Evolutionary conservation across 108 stramenopile genomes (phyloP), one percentile per base, ranked within the genome.

Genomic region (Nitzschia inconspicua): DNA sequence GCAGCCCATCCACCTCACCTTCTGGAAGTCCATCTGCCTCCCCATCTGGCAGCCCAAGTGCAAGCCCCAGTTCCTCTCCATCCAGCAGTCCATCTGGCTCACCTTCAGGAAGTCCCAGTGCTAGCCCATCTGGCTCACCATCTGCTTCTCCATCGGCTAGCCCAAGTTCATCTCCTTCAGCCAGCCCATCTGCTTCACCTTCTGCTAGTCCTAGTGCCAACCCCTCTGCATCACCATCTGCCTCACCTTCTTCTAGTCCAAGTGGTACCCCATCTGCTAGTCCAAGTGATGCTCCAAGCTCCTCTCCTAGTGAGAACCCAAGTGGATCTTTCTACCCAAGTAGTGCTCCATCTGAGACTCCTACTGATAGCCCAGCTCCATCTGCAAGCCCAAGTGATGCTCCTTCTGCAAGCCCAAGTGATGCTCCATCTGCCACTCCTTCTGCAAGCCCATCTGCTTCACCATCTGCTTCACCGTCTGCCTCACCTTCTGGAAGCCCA

Each of bases 231-330:
- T 11, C 26, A 0, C 63, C 63, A 29, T 41, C 47, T 20, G 14
- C 47, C 16, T 25, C 16, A 24, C 63, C 63, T 26, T 29, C 54
- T 7, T 3, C 31, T 18, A 25, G 11, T 0, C 65, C 65, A 0
- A 43, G 55, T 29, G 24, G 22, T 0, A 14, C 16, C 30, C 65
- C 65, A 0, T 47, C 44, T 24, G 22, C 29, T 10, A 47, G 55
- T 23, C 65, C 65, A 4, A 66, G 52, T 44, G 42, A 52, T 22
- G 37, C 43, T 23, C 67, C 67, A 11, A 63, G 48, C 18, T 2
- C 35, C 7, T 47, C 34, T 4, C 61, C 61, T 16, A 63, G 48
- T 5, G 2, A 32, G 18, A 22, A 20, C 26, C 46, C 44, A 9
- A 50, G 48, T 50, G 48, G 48, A 8, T 19, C 18, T 0, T 46